Conservation (phyloP, 1,139 yeast species). For the Pichia sp. region DNA sequence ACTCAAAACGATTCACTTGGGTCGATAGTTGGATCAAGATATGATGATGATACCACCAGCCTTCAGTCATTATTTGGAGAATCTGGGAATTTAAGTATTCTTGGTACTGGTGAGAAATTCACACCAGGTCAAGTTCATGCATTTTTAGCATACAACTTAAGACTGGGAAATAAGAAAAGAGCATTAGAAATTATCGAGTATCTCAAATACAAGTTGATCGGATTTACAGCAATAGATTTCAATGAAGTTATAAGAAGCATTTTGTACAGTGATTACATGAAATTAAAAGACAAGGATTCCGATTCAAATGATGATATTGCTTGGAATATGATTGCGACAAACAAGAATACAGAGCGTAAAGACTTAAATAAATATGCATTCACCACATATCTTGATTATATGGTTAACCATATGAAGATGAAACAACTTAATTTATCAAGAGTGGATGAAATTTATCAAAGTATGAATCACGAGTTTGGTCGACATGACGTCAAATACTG, state of each 20-base stretch:
- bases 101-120: constrained; percentile 20
- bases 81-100: constrained; percentile 15
- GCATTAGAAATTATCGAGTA: constrained; percentile 37
- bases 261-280: constrained; percentile 10
- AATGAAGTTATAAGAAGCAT: constrained; percentile 28
- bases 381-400: constrained; percentile 28
- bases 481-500: constrained; percentile 26
- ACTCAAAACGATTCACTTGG: constrained; percentile 31
- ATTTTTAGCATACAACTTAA: constrained; percentile 39
- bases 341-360: constrained; percentile 7
- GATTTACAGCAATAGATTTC: constrained; percentile 26
- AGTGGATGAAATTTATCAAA: constrained; percentile 23
- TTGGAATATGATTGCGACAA: constrained; percentile 28
- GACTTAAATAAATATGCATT: constrained; percentile 25
- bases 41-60: constrained; percentile 20
- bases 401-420: constrained; percentile 21
- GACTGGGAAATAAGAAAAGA: constrained; percentile 39
- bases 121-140: constrained; percentile 35
- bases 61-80: constrained; percentile 13
- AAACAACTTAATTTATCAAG: constrained; percentile 22
- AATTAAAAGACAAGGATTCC: background rate
- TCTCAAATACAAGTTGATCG: constrained; percentile 24
- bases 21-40: constrained; percentile 32
- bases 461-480: constrained; percentile 13
- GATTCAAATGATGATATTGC: constrained; percentile 18